A percentile compares a stretch with the other conserved stretches of the same genome.
These are phyloP conservation scores for Ramalina intermedia DNA, from an alignment of 495 filamentous ascomycete species.

Conservation along the genomic window DNA sequence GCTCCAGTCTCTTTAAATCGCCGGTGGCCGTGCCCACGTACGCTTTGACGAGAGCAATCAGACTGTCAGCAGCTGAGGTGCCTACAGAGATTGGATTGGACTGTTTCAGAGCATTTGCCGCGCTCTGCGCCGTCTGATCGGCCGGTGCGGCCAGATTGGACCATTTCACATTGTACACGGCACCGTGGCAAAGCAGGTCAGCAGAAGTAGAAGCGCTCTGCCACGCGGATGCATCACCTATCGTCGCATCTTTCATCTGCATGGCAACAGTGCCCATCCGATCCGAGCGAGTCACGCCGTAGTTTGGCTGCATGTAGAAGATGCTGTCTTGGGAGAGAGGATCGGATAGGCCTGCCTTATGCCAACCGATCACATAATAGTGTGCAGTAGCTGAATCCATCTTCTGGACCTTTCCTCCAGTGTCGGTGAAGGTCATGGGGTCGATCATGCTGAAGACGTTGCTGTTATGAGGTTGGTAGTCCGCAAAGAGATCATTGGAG, in stretches of 20 bases:
- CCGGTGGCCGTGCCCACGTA: not conserved
- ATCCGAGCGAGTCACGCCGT: not conserved
- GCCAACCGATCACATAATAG: constrained; percentile 41
- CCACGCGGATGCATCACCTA: not conserved
- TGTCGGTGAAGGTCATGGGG: constrained; percentile 2
- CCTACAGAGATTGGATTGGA: not conserved
- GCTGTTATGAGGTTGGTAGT: not conserved
- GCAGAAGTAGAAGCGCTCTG: not conserved
- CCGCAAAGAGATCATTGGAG: not conserved
- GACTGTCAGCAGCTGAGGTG: not conserved
- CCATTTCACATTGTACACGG: not conserved
- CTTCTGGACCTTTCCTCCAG: constrained; percentile 9
- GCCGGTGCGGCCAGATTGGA: not conserved
- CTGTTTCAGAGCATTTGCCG: not conserved
- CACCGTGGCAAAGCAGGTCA: not conserved
- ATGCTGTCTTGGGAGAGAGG: too few relatives aligned
- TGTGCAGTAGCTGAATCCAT: constrained; percentile 20
- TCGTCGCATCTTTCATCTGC: not conserved
- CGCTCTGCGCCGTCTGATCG: not conserved
- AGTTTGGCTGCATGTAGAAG: too few relatives aligned
- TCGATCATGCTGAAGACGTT: not conserved
- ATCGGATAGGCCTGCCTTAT: constrained; percentile 26
- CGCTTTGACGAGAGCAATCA: not conserved
- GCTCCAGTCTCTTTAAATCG: too few relatives aligned
- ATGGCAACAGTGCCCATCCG: not conserved